Evolutionary conservation across 2,329 filamentous ascomycete genomes (phyloP).

Genomic region (Botrytis deweyae): DNA sequence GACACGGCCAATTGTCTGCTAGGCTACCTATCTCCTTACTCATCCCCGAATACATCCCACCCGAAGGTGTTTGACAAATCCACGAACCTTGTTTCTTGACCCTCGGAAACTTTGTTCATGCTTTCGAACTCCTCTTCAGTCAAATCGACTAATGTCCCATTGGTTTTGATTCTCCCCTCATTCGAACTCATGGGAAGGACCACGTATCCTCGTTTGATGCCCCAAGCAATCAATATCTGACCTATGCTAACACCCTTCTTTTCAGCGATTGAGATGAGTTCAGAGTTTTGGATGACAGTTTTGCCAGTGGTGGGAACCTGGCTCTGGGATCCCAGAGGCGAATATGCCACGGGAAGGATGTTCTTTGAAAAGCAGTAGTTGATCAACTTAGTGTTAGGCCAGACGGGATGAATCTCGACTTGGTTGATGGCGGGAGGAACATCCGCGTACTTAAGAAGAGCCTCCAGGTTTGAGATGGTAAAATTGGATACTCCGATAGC

Average conservation of each 20-base stretch:
- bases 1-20: neutral
- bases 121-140: conserved; percentile 59
- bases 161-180: conserved; percentile 64
- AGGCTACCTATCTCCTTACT: neutral
- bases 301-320: conserved; percentile 62
- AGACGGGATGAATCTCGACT: conserved; percentile 71
- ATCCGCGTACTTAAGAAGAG: conserved; percentile 49
- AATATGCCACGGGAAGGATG: conserved; percentile 74
- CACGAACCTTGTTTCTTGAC: conserved; percentile 68
- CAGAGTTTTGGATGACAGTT: conserved; percentile 58
- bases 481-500: conserved; percentile 62
- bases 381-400: conserved; percentile 67
- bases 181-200: conserved; percentile 73
- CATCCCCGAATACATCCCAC: conserved; percentile 52
- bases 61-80: conserved; percentile 80
- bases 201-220: conserved; percentile 64
- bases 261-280: conserved; percentile 59
- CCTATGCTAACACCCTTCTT: conserved; percentile 59
- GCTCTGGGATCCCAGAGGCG: conserved; percentile 62
- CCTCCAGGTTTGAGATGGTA: conserved; percentile 52
- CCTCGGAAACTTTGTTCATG: conserved; percentile 57
- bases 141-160: conserved; percentile 64
- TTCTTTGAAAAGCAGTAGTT: conserved; percentile 65
- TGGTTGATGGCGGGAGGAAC: conserved; percentile 53
- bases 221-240: conserved; percentile 68